These are phyloP conservation scores for Hyphodiscus hymeniophilus DNA, from an alignment of 495 filamentous ascomycete genomes.

Conservation along the genomic window DNA sequence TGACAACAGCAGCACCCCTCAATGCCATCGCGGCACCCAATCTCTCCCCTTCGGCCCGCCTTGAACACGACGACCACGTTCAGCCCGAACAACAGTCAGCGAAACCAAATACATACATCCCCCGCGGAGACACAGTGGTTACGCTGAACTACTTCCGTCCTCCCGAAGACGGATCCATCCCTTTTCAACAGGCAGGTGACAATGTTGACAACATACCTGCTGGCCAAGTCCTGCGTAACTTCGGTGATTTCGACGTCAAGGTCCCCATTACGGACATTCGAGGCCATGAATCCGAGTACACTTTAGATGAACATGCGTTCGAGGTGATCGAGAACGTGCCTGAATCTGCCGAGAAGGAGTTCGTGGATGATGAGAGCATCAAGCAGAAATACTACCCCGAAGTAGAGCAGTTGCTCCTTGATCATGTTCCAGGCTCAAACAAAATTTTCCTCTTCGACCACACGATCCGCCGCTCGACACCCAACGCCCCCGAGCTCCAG, in stretches of 20 bases:
- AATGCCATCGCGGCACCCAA: slow-evolving; percentile 22
- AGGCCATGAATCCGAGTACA: slow-evolving; percentile 50
- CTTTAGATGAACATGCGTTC: slow-evolving; percentile 69
- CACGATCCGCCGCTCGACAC: slow-evolving; percentile 62
- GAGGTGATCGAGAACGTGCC: slow-evolving; percentile 41
- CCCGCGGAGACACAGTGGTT: slow-evolving; percentile 57
- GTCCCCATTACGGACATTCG: slow-evolving; percentile 62
- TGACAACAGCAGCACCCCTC: slow-evolving; percentile 23
- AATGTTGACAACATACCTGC: slow-evolving; percentile 57
- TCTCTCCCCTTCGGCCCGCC: slow-evolving; percentile 17
- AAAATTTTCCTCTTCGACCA: slow-evolving; percentile 80
- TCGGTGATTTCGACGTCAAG: slow-evolving; percentile 29
- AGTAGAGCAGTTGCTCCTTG: slow-evolving; percentile 56
- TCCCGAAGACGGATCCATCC: slow-evolving; percentile 53
- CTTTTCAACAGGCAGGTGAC: no score
- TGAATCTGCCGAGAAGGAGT: slow-evolving; percentile 45
- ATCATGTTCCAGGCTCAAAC: slow-evolving; percentile 50
- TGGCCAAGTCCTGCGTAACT: slow-evolving; percentile 57
- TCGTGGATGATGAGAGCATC: slow-evolving; percentile 56
- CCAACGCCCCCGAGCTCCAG: slow-evolving; percentile 52
- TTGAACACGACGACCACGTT: slow-evolving; percentile 10
- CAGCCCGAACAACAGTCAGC: not conserved
- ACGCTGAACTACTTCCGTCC: slow-evolving; percentile 59
- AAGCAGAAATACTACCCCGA: slow-evolving; percentile 73
- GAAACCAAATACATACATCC: slow-evolving; percentile 28